Evolutionary conservation across 805 yeast species (phyloP), one percentile per base, ranked within the genome.

Genomic region (Saccharomycopsis vini): DNA sequence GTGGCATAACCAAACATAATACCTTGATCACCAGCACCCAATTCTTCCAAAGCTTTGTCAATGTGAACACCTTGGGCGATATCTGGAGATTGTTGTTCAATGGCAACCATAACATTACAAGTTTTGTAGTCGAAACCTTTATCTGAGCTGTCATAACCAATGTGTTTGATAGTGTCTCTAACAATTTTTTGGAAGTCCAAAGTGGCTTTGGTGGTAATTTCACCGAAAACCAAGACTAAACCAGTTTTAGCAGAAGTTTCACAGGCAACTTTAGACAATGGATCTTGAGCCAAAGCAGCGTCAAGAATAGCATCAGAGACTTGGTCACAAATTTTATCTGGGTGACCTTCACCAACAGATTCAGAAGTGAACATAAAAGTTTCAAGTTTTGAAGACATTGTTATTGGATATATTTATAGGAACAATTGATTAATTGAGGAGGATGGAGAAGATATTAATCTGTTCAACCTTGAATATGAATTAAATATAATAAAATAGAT

Each of bases 1-100:
- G 97, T 81, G 58, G 98, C 98, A 69, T 92, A 92, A 70, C 98
- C 98, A 65, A 92, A 92, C 98, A 92, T 92, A 67, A 92, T 92
- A 82, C 98, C 98, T 73, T 92, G 98, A 74, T 92, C 98, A 81
- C 98, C 98, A 54, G 98, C 98, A 69, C 98, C 98, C 62, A 92
- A 79, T 49, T 92, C 94, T 76, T 92, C 98, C 54, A 92, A 73
- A 45, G 84, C 95, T 72, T 77, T 62, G 66, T 92, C 97, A 71
- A 84, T 84, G 72, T 92, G 97, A 63, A 92, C 79, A 79, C 98
- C 98, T 73, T 90, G 97, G 51, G 98, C 98, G 61, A 92, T 92
- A 72, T 92, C 98, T 58, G 95, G 92, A 43, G 97, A 88, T 74
- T 92, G 98, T 74, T 92, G 97, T 76, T 92, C 98, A 67, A 92